Percentiles rank a stretch among this genome's conserved stretches.
Evolutionary conservation across 768 basidiomycete genomes (phyloP).

Genomic region (Mycena belliarum): DNA sequence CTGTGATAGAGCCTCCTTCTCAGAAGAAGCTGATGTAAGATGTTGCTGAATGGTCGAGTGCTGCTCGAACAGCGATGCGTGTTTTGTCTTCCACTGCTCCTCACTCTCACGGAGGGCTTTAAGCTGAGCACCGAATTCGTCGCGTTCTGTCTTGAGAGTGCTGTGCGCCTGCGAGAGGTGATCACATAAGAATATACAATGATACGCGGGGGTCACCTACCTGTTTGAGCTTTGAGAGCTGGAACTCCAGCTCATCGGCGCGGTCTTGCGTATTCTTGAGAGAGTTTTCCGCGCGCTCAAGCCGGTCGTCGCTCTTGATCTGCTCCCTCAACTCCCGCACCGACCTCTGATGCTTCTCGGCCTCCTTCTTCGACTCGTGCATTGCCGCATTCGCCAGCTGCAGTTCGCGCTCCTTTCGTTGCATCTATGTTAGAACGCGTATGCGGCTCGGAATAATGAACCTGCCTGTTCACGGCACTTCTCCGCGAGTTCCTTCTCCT

Average conservation of each 20-base stretch:
- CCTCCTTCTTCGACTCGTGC: slow-evolving; percentile 52
- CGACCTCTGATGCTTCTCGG: slow-evolving; percentile 54
- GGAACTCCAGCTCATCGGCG: slow-evolving; percentile 82
- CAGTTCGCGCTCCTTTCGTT: slow-evolving; percentile 69
- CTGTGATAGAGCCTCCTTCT: slow-evolving; percentile 48
- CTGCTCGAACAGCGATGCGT: slow-evolving; percentile 47
- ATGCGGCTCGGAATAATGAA: background rate
- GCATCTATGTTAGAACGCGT: slow-evolving; percentile 19
- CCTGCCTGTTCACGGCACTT: slow-evolving; percentile 55
- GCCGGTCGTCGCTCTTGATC: slow-evolving; percentile 81
- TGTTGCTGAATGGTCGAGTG: slow-evolving; percentile 40
- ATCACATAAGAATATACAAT: background rate
- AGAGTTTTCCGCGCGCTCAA: slow-evolving; percentile 69
- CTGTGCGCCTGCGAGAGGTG: slow-evolving; percentile 35
- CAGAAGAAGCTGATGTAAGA: slow-evolving; percentile 44
- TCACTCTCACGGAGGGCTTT: slow-evolving; percentile 43
- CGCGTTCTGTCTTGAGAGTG: slow-evolving; percentile 61
- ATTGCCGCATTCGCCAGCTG: slow-evolving; percentile 59
- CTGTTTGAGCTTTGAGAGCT: slow-evolving; percentile 80
- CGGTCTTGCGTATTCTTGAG: slow-evolving; percentile 80
- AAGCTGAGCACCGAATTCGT: slow-evolving; percentile 52
- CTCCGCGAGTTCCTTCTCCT: slow-evolving; percentile 58
- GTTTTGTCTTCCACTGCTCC: slow-evolving; percentile 47
- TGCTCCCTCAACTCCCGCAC: slow-evolving; percentile 79
- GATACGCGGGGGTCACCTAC: background rate